phyloP scores from a whole-genome alignment of 2,329 filamentous ascomycete genomes.

The Clonostachys solani region DNA sequence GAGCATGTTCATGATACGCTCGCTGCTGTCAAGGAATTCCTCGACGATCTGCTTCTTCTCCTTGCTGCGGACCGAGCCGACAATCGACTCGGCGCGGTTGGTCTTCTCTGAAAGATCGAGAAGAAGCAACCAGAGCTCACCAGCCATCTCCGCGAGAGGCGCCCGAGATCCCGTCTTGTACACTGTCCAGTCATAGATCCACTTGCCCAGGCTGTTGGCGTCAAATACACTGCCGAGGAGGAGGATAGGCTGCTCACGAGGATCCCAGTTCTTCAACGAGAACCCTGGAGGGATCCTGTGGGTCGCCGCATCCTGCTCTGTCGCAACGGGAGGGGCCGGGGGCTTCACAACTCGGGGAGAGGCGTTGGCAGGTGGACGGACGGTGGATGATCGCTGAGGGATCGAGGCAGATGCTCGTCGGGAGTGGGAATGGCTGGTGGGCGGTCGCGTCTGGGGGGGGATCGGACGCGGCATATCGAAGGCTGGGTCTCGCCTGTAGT shows the following conservation, averaged over 20 bases:
- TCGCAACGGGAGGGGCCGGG: constrained; percentile 40
- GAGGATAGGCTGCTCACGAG: constrained; percentile 87
- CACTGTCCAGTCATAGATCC: constrained; percentile 99
- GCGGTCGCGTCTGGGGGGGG: constrained; percentile 17
- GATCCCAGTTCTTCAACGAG: constrained; percentile 98
- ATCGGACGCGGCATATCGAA: constrained; percentile 39
- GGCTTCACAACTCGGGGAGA: constrained; percentile 14
- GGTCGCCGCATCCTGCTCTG: constrained; percentile 53
- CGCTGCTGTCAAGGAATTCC: constrained; percentile 44
- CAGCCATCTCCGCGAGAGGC: constrained; percentile 85
- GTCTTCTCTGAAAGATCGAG: constrained; percentile 94
- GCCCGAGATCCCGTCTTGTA: constrained; percentile 79
- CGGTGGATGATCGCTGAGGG: constrained; percentile 48
- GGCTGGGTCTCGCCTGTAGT: constrained; percentile 25
- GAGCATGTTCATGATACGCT: constrained; percentile 81
- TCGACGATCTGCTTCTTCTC: constrained; percentile 79
- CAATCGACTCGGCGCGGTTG: constrained; percentile 80
- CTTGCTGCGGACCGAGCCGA: constrained; percentile 64
- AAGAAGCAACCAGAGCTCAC: constrained; percentile 90
- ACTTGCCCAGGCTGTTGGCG: constrained; percentile 94
- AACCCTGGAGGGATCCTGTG: constrained; percentile 84
- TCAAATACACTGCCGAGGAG: constrained; percentile 95
- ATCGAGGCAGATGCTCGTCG: constrained; percentile 44
- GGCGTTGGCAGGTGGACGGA: constrained; percentile 31
- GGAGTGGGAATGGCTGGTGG: constrained; percentile 34